These are phyloP conservation scores for Stachybotrys chlorohalonatus DNA, from an alignment of 2,329 filamentous ascomycete genomes.

Conservation along the genomic window DNA sequence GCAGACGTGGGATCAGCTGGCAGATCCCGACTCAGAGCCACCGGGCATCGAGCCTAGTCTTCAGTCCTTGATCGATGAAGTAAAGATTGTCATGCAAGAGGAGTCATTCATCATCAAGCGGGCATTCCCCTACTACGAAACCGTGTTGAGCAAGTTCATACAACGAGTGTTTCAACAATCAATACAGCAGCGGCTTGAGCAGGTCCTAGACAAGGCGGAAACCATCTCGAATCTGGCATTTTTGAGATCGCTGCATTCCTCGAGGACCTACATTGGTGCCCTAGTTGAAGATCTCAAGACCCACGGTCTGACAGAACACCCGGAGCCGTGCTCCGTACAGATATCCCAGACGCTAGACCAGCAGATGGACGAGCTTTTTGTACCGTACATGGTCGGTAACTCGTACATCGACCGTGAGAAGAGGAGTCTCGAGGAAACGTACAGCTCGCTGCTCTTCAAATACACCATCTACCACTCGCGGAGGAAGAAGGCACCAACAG, in stretches of 20 bases:
- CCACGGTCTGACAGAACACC: constrained; percentile 91
- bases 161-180: constrained; percentile 97
- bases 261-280: constrained; percentile 76
- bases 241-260: constrained; percentile 80
- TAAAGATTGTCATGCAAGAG: constrained; percentile 91
- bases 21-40: constrained; percentile 87
- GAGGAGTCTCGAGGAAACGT: constrained; percentile 66
- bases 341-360: constrained; percentile 69
- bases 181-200: constrained; percentile 89
- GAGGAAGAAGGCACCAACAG: constrained; percentile 79
- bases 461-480: constrained; percentile 91
- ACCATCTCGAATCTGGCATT: constrained; percentile 89
- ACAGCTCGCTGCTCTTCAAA: constrained; percentile 89
- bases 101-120: constrained; percentile 95
- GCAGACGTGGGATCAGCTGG: constrained; percentile 81
- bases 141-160: constrained; percentile 84
- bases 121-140: constrained; percentile 93
- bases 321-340: constrained; percentile 80
- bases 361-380: constrained; percentile 69
- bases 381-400: constrained; percentile 59
- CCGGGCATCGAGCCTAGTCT: constrained; percentile 86
- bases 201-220: constrained; percentile 91
- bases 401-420: constrained; percentile 63
- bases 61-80: constrained; percentile 87
- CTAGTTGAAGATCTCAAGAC: constrained; percentile 89